Base-by-base conservation (phyloP, 305 asterid species). In the Fraxinus sp. region DNA sequence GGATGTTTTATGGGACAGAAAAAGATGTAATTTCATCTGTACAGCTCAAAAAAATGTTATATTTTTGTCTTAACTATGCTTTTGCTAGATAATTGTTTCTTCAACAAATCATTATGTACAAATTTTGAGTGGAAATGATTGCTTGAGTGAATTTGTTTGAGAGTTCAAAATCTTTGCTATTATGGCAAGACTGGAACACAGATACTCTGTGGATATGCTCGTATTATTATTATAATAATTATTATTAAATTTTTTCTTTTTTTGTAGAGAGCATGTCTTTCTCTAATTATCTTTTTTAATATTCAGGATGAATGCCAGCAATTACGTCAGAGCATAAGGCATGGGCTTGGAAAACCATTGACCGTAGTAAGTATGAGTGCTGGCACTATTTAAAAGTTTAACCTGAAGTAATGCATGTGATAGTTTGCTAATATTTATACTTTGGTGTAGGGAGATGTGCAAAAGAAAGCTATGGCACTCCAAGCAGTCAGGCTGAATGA, bases 261-360 rank as follows among this genome's bases (percentile, higher is more conserved):
- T 32, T n/a, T 30, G 76, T 41, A 33, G 46, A 33, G 24, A 32
- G 7, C 74, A 73, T 59, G 28, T 78, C 79, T 66, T 83, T 55
- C 72, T 80, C 81, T 83, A 52, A 83, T 74, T 13, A 30, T 82
- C 7, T 79, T 66, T 72, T 80, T 85, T 80, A 74, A 35, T 52
- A 80, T 87, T 74, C 91, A 94, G 98, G 98, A 93, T 37, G 98
- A 93, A 87, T 95, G 99, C 89, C 84, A 84, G 85, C 90, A 93
- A 83, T 87, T 95, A 66, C 97, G 96, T 49, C 95, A 95, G 88
- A 92, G 92, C 89, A 90, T 95, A 80, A 89, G 92, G 87, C 92
- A 92, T 44, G 97, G 97, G 81, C 96, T 93, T 84, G 93, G 90
- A 87, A 89, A 92, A 85, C 94, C 79, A 39, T 87, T 88, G 33